Percentiles rank a stretch among this genome's conserved stretches.
phyloP scores from a whole-genome alignment of 768 basidiomycete species.

The Pisolithus tinctorius region DNA sequence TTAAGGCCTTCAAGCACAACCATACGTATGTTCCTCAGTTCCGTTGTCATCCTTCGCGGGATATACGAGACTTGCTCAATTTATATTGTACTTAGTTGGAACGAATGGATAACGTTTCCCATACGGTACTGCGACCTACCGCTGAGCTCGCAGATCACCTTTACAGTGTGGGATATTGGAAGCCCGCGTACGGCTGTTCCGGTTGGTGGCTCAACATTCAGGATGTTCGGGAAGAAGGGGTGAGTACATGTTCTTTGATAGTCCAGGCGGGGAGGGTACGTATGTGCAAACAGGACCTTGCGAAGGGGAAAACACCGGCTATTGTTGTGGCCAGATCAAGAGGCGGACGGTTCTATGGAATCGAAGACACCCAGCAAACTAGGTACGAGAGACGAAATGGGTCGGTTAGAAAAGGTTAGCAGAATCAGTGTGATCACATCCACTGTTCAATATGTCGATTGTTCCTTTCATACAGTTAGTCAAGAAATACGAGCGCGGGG shows the following conservation, averaged over 20 bases:
- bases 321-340: slow-evolving; percentile 71
- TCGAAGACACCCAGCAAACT: slow-evolving; percentile 85
- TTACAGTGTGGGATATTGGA: slow-evolving; percentile 95
- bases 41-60: not conserved
- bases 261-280: not conserved
- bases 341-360: slow-evolving; percentile 82
- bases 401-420: slow-evolving; percentile 80
- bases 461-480: slow-evolving; percentile 47
- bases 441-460: slow-evolving; percentile 16
- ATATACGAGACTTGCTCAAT: slow-evolving; percentile 1
- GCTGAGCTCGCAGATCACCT: slow-evolving; percentile 77
- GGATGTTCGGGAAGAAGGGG: slow-evolving; percentile 92
- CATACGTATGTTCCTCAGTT: slow-evolving; percentile 50
- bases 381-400: slow-evolving; percentile 85
- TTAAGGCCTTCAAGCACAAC: slow-evolving; percentile 83
- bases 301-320: slow-evolving; percentile 89
- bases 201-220: slow-evolving; percentile 87
- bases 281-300: slow-evolving; percentile 53
- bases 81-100: slow-evolving; percentile 57
- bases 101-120: slow-evolving; percentile 89
- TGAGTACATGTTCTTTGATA: slow-evolving; percentile 24
- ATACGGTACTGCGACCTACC: slow-evolving; percentile 94
- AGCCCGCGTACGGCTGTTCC: slow-evolving; percentile 74
- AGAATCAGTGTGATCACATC: not conserved
- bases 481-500: slow-evolving; percentile 94